A percentile compares a stretch with the other conserved stretches of the same genome.
Evolutionary conservation across 768 basidiomycete species (phyloP).

Genomic region (Kwoniella bestiolae): DNA sequence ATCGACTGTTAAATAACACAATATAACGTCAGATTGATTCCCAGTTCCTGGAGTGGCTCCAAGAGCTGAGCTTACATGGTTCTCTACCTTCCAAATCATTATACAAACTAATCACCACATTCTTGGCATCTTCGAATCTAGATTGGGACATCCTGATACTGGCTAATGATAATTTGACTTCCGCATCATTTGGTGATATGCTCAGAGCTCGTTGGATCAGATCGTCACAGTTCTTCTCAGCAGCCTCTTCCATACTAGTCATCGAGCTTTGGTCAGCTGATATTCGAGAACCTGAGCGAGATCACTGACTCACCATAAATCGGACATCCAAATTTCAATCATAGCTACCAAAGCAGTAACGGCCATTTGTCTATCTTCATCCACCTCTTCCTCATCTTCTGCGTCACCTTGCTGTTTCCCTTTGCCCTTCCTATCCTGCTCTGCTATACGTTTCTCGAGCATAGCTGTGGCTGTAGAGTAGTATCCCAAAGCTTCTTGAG

Average conservation of each 20-base stretch:
- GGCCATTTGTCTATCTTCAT: constrained; percentile 65
- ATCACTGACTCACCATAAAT: constrained; percentile 74
- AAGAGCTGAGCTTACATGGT: constrained; percentile 58
- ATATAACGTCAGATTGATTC: not conserved
- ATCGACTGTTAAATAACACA: constrained; percentile 62
- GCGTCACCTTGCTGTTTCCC: constrained; percentile 63
- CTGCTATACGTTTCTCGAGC: constrained; percentile 62
- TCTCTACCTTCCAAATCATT: constrained; percentile 72
- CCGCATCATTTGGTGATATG: constrained; percentile 73
- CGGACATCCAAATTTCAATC: constrained; percentile 97
- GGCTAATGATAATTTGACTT: constrained; percentile 77
- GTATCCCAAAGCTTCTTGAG: constrained; percentile 71
- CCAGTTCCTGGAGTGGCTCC: too few species aligned
- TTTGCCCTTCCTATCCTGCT: constrained; percentile 65
- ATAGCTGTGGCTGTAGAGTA: constrained; percentile 65
- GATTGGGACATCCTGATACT: constrained; percentile 88
- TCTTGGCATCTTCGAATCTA: constrained; percentile 77
- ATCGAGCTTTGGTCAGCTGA: not conserved
- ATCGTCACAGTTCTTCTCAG: constrained; percentile 78
- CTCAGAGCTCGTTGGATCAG: constrained; percentile 74
- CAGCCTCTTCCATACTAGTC: constrained; percentile 75
- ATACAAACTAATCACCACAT: constrained; percentile 72
- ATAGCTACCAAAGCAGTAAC: constrained; percentile 82
- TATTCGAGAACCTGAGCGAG: not conserved
- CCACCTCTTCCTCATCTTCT: constrained; percentile 57